phyloP scores from a whole-genome alignment of 768 basidiomycete species.

The Lactarius deliciosus region DNA sequence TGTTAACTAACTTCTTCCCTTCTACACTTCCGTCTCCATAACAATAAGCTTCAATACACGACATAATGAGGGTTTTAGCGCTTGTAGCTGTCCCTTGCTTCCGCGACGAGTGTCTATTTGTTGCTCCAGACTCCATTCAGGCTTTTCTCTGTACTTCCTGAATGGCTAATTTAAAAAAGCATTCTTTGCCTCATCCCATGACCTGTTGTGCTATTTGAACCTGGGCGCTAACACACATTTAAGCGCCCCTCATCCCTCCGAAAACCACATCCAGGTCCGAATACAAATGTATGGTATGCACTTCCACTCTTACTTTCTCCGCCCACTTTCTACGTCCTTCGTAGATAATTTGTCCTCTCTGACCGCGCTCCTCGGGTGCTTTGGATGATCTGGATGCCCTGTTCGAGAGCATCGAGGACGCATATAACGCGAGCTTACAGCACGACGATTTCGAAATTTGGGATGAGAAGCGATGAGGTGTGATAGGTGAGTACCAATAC shows the following conservation, averaged over 20 bases:
- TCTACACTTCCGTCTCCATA: not conserved
- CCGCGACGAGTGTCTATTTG: not conserved
- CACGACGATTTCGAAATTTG: conserved; percentile 59
- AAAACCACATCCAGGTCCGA: conserved; percentile 94
- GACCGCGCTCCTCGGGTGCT: conserved; percentile 71
- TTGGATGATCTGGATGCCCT: conserved; percentile 76
- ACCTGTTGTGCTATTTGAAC: conserved; percentile 14
- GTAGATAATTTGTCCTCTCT: conserved; percentile 87
- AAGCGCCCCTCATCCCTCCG: conserved; percentile 93
- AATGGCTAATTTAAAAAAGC: not conserved
- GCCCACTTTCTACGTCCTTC: not conserved
- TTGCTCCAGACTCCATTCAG: conserved; percentile 3
- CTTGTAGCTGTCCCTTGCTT: not conserved
- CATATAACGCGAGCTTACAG: conserved; percentile 60
- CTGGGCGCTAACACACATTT: conserved; percentile 4
- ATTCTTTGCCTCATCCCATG: conserved; percentile 2
- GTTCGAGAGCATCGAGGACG: conserved; percentile 66
- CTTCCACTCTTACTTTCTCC: not conserved
- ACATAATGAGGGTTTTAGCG: conserved; percentile 2
- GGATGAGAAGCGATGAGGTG: conserved; percentile 59
- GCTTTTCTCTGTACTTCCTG: not conserved
- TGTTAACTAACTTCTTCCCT: conserved; percentile 13
- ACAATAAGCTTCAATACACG: conserved; percentile 13
- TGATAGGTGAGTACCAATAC: conserved; percentile 5
- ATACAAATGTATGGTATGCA: conserved; percentile 99